Base-by-base conservation (phyloP, 2,329 filamentous ascomycete genomes). In the Monilinia aucupariae region DNA sequence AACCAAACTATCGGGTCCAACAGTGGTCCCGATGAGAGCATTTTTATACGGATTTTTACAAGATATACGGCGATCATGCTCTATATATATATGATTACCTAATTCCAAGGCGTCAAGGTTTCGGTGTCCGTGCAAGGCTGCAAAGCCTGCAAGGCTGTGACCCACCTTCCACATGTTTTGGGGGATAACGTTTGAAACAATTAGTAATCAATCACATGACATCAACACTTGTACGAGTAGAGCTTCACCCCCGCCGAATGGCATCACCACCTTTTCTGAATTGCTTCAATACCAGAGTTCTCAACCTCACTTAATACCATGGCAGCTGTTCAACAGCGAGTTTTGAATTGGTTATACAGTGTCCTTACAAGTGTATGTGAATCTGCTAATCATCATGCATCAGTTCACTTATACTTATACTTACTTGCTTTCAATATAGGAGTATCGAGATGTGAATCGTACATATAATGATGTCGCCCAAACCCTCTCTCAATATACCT, bases 341-440 rank as follows among this genome's bases (percentile, higher is more conserved):
- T 96, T 65, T 82, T 97, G 72, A 92, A 92, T 78, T 97, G 93
- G 93, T 86, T 97, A 7, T 96, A 96, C 78, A 94, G 90, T 77
- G 88, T 96, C 62, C 78, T 97, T 64, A 90, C 88, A 49, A 90
- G 86, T 71, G 89, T 91, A 78, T 55, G 80, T 70, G 32, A 22
- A 53, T 64, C 32, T 65, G 20, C 22, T 15, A 32, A 41, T 52
- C 7, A 27, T 49, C 12, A 32, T 54, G 9, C 27, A 27, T 37
- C 34, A 22, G 22, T 47, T 43, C 15, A 48, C 49, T 41, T 56
- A n/a, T n/a, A 8, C 41, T n/a, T 12, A 32, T 49, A 62, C 39
- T 68, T 68, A 64, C 25, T 47, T 13, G 20, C 25, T 47, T 13
- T 25, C 32, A n/a, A 30, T 43, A 70, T 75, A 97, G 90, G 91